A percentile compares a stretch with the other conserved stretches of the same genome.
Evolutionary conservation across 192 early-diverging fungal species (phyloP).

Genomic region (Backusella tarrabulga): DNA sequence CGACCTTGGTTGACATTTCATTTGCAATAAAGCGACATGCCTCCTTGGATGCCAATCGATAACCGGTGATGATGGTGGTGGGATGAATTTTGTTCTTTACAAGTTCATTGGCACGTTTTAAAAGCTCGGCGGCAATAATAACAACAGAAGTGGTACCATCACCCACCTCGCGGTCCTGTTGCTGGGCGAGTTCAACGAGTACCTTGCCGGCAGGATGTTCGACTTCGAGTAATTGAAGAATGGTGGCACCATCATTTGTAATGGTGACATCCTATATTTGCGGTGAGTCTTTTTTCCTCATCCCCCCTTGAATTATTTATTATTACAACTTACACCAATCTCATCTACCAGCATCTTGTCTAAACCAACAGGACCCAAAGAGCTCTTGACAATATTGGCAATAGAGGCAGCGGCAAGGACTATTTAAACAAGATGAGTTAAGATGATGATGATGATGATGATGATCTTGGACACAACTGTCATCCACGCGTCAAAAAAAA

Average conservation of each 20-base stretch:
- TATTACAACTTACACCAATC: slow-evolving; percentile 75
- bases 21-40: slow-evolving; percentile 98
- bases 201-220: slow-evolving; percentile 98
- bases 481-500: neutral
- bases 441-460: neutral
- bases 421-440: slow-evolving; percentile 35
- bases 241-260: slow-evolving; percentile 99
- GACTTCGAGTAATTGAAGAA: slow-evolving; percentile 94
- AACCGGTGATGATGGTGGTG: slow-evolving; percentile 98
- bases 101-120: slow-evolving; percentile 94
- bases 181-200: slow-evolving; percentile 97
- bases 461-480: neutral
- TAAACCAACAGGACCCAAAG: slow-evolving; percentile 96
- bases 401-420: slow-evolving; percentile 94
- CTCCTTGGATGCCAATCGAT: slow-evolving; percentile 94
- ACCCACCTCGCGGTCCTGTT: slow-evolving; percentile 99
- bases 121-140: slow-evolving; percentile 96
- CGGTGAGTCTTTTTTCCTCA: neutral
- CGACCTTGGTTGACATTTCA: slow-evolving; percentile 94
- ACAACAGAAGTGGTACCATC: slow-evolving; percentile 99
- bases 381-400: slow-evolving; percentile 98
- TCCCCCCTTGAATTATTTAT: neutral
- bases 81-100: slow-evolving; percentile 99
- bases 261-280: slow-evolving; percentile 90
- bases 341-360: slow-evolving; percentile 99